A percentile compares a stretch with the other conserved stretches of the same genome.
Evolutionary conservation across 1,284 basidiomycete genomes (phyloP).

Genomic region (Veloporphyrellus conicus): DNA sequence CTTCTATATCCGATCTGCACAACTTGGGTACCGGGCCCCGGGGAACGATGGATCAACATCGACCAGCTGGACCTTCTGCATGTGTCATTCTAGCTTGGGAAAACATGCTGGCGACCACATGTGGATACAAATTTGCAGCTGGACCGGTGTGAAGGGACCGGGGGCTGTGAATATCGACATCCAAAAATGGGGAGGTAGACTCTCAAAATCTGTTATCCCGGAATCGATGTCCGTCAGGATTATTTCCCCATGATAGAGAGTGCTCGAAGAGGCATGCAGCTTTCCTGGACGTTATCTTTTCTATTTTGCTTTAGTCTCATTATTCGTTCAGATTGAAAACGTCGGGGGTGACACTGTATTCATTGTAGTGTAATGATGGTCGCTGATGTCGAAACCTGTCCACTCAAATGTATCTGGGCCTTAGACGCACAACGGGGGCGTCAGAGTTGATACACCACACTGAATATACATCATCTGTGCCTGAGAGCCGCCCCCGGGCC

Average conservation of each 20-base stretch:
- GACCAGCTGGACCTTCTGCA: constrained; percentile 43
- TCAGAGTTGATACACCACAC: too few relatives aligned
- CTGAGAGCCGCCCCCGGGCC: too few relatives aligned
- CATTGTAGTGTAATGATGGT: too few relatives aligned
- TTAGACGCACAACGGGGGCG: too few relatives aligned
- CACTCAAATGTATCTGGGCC: too few relatives aligned
- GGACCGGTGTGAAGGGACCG: constrained; percentile 45
- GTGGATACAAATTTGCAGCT: constrained; percentile 43
- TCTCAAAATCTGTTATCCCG: constrained; percentile 3
- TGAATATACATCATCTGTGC: too few relatives aligned
- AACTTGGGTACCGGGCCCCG: constrained; percentile 54
- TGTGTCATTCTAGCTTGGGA: constrained; percentile 27
- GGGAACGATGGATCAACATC: constrained; percentile 50
- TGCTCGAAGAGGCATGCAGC: constrained; percentile 43
- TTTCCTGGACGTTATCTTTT: constrained; percentile 20
- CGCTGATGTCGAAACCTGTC: too few relatives aligned
- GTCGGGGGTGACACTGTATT: too few relatives aligned
- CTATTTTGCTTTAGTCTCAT: constrained; percentile 15
- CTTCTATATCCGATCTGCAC: constrained; percentile 41
- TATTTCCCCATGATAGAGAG: constrained; percentile 44
- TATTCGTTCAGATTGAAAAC: too few relatives aligned
- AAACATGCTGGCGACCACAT: constrained; percentile 39
- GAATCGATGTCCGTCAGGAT: constrained; percentile 46
- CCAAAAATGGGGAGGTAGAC: constrained; percentile 29
- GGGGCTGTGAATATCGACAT: constrained; percentile 38